Base-by-base conservation (phyloP, 2,329 filamentous ascomycete genomes). In the Fonsecaea pedrosoi region DNA sequence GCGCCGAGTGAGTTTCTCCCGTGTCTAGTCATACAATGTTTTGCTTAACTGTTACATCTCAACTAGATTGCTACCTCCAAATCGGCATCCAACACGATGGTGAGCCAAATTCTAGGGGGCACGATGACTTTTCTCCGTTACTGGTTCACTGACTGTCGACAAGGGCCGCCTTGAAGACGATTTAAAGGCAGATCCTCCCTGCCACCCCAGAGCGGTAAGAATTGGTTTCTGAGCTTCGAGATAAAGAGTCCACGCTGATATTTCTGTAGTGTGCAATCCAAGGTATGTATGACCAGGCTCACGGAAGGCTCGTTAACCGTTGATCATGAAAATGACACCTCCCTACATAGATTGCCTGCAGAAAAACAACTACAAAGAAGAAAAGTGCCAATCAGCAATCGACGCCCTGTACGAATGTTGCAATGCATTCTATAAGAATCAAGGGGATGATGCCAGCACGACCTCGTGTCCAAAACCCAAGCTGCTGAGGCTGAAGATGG, bases 361-460 rank as follows among this genome's bases (percentile, higher is more conserved):
- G 55, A 94, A 89, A 79, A 94, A 94, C 78, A 88, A 88, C 62
- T 98, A 91, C 82, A 87, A 96, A 67, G 93, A 98, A 79, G 87
- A 87, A 53, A 96, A 89, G 75, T 99, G 95, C 79, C 87, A 90
- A 75, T 78, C 81, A 18, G 83, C 92, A 75, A 86, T 99, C 64
- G 89, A 94, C 77, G 92, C 92, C 2, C 82, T 99, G 30, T 99
- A 98, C 79, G 90, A 95, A 73, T 99, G 95, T 80, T 99, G 95
- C 79, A 89, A 94, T 74, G 86, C 87, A 12, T 97, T 98, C 77
- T 98, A 99, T 80, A 82, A 89, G 73, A 85, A 86, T 65, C 86
- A 91, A 67, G 94, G 95, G 15, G 89, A 96, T 64, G 81, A 88
- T 30, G 93, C 92, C 37, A 88, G 85, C 50, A 91, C 90, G 1